These are phyloP conservation scores for Nematocida ironsii DNA, from an alignment of 371 early-diverging fungal species.

Conservation along the genomic window DNA sequence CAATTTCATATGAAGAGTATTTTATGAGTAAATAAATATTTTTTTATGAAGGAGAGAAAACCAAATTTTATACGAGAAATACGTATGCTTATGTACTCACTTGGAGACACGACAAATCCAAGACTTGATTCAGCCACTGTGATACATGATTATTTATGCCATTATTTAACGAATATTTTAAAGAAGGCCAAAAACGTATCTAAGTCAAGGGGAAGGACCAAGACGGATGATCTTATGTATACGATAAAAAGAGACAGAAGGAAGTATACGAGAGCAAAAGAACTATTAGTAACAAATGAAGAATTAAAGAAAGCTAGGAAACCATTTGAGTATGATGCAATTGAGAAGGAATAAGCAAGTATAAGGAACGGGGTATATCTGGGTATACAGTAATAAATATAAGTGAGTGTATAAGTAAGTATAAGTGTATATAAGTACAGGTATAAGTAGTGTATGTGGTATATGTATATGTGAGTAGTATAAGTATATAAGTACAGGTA, in stretches of 20 bases:
- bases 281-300: slow-evolving; percentile 84
- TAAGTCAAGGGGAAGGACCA: slow-evolving; percentile 73
- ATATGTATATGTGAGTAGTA: no score
- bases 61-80: slow-evolving; percentile 72
- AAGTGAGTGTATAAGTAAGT: no score
- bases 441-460: no score
- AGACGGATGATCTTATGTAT: slow-evolving; percentile 85
- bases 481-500: no score
- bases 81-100: slow-evolving; percentile 86
- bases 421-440: no score
- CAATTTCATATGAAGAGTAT: no score
- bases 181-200: slow-evolving; percentile 65
- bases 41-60: slow-evolving; percentile 66
- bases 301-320: slow-evolving; percentile 81
- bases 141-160: slow-evolving; percentile 84
- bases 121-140: slow-evolving; percentile 81
- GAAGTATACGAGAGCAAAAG: slow-evolving; percentile 88
- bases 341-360: slow-evolving; percentile 66
- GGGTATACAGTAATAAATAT: no score
- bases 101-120: slow-evolving; percentile 88
- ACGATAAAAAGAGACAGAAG: slow-evolving; percentile 84
- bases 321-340: slow-evolving; percentile 68
- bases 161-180: slow-evolving; percentile 79
- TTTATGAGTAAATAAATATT: not conserved
- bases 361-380: no score